Base-by-base conservation (phyloP, 2,329 filamentous ascomycete genomes). In the Podosphaera xanthii region DNA sequence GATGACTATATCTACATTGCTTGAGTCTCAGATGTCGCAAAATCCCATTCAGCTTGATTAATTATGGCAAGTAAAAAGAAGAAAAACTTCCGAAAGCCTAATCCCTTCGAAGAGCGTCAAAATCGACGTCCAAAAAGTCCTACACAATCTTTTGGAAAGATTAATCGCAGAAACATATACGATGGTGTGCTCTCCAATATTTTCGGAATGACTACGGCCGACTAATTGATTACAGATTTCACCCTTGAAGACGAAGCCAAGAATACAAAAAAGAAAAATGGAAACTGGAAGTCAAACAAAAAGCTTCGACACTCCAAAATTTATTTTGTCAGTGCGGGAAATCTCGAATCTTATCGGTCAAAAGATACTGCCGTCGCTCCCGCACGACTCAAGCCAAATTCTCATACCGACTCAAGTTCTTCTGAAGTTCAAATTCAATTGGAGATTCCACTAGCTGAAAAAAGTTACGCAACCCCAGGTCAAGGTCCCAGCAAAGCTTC, bases 291-390 rank as follows among this genome's bases (percentile, higher is more conserved):
- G 59, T 68, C 73, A 2, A 72, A 74, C 61, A 69, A 71, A 57
- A 75, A 74, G 62, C 71, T 84, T 57, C 74, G 82, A 60, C 70
- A 82, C 64, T 72, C 75, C 59, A 71, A 72, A 33, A 74, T 85
- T 57, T 68, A 70, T 1, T 86, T 86, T 66, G 75, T 85, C 61
- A 81, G 78, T 66, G 80, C 79, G 40, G 79, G 79, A 31, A 70
- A 69, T 48, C 68, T 75, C 58, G 68, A 73, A 42, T 69, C 72
- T 46, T 58, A 62, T 31, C 38, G 62, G n/a, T 56, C 61, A 22
- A 61, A 65, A 22, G 62, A 65, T 31, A 62, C 64, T 1, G 69
- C 71, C 57, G 56, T 62, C 58, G 65, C 65, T 53, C 57, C 69
- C 36, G 67, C 65, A 56, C 62, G 62, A 38, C 63, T 62, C 63